Evolutionary conservation across 202 grass and related monocot genomes (phyloP).

Genomic region (Alloteropsis angusta): DNA sequence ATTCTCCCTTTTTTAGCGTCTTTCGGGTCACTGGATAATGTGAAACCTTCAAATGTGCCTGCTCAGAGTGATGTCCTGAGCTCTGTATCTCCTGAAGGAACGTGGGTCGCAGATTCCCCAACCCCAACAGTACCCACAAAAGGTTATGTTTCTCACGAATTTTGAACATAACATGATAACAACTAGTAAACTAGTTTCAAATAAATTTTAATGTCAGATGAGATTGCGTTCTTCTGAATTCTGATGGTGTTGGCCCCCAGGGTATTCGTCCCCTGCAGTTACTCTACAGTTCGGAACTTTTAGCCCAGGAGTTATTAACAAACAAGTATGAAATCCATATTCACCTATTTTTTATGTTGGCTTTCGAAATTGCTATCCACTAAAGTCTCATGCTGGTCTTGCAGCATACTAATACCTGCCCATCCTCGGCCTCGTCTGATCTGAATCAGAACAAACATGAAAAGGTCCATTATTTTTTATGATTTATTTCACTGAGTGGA

Average conservation of each 20-base stretch:
- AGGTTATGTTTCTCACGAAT: slow-evolving; percentile 11
- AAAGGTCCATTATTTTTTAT: slow-evolving; percentile 34
- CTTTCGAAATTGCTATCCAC: not conserved
- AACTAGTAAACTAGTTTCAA: not conserved
- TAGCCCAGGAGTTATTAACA: slow-evolving; percentile 49
- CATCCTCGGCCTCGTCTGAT: slow-evolving; percentile 45
- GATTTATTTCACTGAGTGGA: not conserved
- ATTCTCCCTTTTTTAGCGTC: not conserved
- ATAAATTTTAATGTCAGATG: not conserved
- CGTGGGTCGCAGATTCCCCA: not conserved
- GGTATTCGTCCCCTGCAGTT: slow-evolving; percentile 19
- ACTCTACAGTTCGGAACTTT: slow-evolving; percentile 75
- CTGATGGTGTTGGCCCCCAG: slow-evolving; percentile 4
- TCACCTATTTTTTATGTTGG: slow-evolving; percentile 8
- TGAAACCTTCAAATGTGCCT: slow-evolving; percentile 18
- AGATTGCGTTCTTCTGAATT: slow-evolving; percentile 13
- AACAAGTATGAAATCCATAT: slow-evolving; percentile 31
- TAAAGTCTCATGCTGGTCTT: slow-evolving; percentile 19
- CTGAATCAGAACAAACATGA: slow-evolving; percentile 39
- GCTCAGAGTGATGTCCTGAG: slow-evolving; percentile 3
- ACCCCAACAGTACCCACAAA: slow-evolving; percentile 4
- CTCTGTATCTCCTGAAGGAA: slow-evolving; percentile 10
- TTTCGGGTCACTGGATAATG: slow-evolving; percentile 15
- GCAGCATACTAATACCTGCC: slow-evolving; percentile 41
- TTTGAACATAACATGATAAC: not conserved